A percentile compares a stretch with the other conserved stretches of the same genome.
These are phyloP conservation scores for Ophiostoma australiae DNA, from an alignment of 2,329 filamentous ascomycete species.

Conservation along the genomic window DNA sequence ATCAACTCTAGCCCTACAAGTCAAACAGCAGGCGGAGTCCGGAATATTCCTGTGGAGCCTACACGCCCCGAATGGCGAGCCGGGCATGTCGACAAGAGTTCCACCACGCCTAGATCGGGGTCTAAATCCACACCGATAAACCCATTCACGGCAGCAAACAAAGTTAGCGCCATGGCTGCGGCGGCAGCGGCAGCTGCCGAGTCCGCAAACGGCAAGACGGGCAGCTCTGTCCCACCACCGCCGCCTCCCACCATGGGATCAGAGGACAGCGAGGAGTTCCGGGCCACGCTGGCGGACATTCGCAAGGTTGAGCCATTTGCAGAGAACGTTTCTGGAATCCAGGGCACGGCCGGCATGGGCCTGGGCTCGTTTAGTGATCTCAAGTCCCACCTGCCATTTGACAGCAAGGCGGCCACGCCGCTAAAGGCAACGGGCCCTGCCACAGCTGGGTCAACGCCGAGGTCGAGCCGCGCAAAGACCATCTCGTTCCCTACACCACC, in stretches of 20 bases:
- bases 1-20: slow-evolving; percentile 15
- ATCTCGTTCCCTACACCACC: slow-evolving; percentile 48
- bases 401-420: slow-evolving; percentile 41
- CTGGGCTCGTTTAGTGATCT: slow-evolving; percentile 53
- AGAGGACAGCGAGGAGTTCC: slow-evolving; percentile 53
- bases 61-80: slow-evolving; percentile 56
- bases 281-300: slow-evolving; percentile 51
- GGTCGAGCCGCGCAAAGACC: slow-evolving; percentile 23
- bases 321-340: slow-evolving; percentile 34
- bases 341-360: slow-evolving; percentile 34
- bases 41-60: slow-evolving; percentile 56
- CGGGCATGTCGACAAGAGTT: slow-evolving; percentile 40
- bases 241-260: slow-evolving; percentile 43
- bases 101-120: slow-evolving; percentile 17
- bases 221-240: neutral
- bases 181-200: slow-evolving; percentile 6
- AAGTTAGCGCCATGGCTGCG: slow-evolving; percentile 27
- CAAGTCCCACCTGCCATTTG: slow-evolving; percentile 53
- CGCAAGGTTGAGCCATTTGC: slow-evolving; percentile 53
- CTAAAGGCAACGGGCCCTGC: neutral
- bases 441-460: neutral
- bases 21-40: slow-evolving; percentile 37
- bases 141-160: slow-evolving; percentile 25
- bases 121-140: neutral
- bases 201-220: neutral